Percentiles rank a stretch among this genome's conserved stretches.
Evolutionary conservation across 2,329 filamentous ascomycete species (phyloP).

Genomic region (Trichoderma sp.): DNA sequence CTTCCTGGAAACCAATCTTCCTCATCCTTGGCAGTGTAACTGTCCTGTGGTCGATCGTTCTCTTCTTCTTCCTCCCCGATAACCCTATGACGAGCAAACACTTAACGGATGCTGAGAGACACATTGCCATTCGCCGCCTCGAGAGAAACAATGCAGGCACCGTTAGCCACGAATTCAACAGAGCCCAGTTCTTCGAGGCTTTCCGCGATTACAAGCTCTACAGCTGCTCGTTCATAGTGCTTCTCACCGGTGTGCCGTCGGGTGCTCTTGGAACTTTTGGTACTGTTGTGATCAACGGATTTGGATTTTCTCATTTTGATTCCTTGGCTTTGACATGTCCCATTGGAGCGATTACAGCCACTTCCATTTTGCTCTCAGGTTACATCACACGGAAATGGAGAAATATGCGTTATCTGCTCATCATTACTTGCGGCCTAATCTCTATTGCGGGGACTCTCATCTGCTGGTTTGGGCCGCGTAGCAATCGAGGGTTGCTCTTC

Average conservation of each 20-base stretch:
- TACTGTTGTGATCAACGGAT: not conserved
- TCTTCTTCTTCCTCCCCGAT: not conserved
- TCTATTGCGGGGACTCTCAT: not conserved
- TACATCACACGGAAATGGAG: conserved; percentile 1
- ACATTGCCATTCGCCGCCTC: not conserved
- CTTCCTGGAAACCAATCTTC: conserved; percentile 6
- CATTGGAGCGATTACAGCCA: conserved; percentile 3
- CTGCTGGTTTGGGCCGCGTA: not conserved
- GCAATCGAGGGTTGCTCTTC: not conserved
- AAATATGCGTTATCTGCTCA: not conserved
- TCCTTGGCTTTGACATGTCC: not conserved
- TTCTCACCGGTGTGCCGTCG: not conserved
- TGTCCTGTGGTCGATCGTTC: not conserved
- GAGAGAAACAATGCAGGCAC: not conserved
- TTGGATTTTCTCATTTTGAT: not conserved
- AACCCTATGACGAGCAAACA: not conserved
- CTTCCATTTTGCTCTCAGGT: not conserved
- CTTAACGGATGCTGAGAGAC: not conserved
- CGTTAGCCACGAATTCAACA: conserved; percentile 4
- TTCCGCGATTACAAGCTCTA: conserved; percentile 8
- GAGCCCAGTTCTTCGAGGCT: not conserved
- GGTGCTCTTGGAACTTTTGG: conserved; percentile 5
- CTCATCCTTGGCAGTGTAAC: not conserved
- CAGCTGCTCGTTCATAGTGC: conserved; percentile 1
- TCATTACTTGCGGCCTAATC: not conserved